Base-by-base conservation (phyloP, 352 stramenopile genomes). In the Phytophthora sp. region DNA sequence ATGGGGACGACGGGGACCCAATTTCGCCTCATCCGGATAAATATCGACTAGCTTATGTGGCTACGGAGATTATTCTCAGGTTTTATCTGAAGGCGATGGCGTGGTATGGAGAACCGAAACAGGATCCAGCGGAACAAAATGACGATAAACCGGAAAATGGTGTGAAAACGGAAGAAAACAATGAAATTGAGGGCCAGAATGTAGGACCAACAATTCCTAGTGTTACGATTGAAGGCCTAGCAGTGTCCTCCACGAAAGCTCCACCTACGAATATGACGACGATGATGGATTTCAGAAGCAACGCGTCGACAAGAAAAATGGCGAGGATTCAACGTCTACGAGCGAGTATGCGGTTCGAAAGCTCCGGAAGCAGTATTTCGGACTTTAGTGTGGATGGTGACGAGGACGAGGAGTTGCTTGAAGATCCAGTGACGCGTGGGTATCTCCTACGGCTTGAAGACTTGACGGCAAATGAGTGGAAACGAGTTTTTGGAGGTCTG, bases 81-180 rank as follows among this genome's bases (percentile, higher is more conserved):
- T 91, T 91, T 64, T 93, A 93, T 43, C 61, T 90, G 2, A 90
- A 93, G 54, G 78, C 65, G 4, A 78, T 93, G 57, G 73, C 74
- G 13, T 93, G 84, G 84, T 82, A 89, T 13, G 84, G 84, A 34
- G 53, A 69, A 7, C 84, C 84, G 0, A 89, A 82, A 41, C 20
- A 62, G 6, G 53, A 66, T 5, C n/a, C 21, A 1, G 10, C 24
- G 20, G 31, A 39, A 31, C 18, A 54, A 38, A 38, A 69, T 23
- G 30, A 8, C 13, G 18, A 56, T 35, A 49, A 59, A 5, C 17
- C 26, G 1, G 27, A 38, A 44, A 34, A 21, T 23, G 32, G 34
- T 30, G 21, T 65, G 7, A 38, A 65, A 11, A 26, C 9, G 28
- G 42, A 30, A 58, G 12, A 62, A 15, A 12, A n/a, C n/a, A n/a